Evolutionary conservation across 345 rosid genomes (phyloP).

Genomic region (Camelina neglecta): DNA sequence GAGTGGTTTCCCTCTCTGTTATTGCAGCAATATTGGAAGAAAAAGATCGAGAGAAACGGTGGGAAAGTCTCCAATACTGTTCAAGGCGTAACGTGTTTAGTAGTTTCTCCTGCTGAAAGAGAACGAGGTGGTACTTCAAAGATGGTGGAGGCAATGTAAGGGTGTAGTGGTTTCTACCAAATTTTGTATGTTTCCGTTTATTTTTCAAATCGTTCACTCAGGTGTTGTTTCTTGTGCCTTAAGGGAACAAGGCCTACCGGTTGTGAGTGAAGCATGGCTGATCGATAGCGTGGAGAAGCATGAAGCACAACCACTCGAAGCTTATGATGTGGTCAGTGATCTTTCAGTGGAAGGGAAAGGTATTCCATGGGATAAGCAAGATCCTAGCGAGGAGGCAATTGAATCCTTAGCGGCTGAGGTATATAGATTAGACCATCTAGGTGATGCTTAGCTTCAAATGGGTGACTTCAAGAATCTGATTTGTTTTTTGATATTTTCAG

Average conservation of each 20-base stretch:
- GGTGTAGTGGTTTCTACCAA: not conserved
- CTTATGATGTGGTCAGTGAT: conserved; percentile 67
- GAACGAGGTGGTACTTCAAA: conserved; percentile 72
- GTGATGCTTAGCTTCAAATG: not conserved
- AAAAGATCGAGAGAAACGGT: conserved; percentile 58
- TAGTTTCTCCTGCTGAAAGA: conserved; percentile 64
- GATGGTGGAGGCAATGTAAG: conserved; percentile 76
- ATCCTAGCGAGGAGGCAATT: conserved; percentile 60
- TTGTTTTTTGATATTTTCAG: conserved; percentile 44
- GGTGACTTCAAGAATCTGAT: not conserved
- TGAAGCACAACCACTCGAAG: conserved; percentile 67
- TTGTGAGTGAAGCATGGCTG: conserved; percentile 79
- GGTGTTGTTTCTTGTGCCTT: not conserved
- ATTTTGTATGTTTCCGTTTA: not conserved
- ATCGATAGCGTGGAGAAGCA: conserved; percentile 70
- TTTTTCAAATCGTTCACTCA: not conserved
- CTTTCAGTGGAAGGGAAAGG: conserved; percentile 66
- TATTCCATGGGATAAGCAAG: conserved; percentile 76
- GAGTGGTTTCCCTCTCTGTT: not conserved
- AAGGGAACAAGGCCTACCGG: conserved; percentile 64
- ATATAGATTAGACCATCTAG: not conserved
- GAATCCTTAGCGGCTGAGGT: conserved; percentile 65
- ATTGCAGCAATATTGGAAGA: conserved; percentile 73
- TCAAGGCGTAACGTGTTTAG: conserved; percentile 66
- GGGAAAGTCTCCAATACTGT: conserved; percentile 64